Evolutionary conservation across 2,329 filamentous ascomycete genomes (phyloP).

Genomic region (Scolecobasidium constrictum): DNA sequence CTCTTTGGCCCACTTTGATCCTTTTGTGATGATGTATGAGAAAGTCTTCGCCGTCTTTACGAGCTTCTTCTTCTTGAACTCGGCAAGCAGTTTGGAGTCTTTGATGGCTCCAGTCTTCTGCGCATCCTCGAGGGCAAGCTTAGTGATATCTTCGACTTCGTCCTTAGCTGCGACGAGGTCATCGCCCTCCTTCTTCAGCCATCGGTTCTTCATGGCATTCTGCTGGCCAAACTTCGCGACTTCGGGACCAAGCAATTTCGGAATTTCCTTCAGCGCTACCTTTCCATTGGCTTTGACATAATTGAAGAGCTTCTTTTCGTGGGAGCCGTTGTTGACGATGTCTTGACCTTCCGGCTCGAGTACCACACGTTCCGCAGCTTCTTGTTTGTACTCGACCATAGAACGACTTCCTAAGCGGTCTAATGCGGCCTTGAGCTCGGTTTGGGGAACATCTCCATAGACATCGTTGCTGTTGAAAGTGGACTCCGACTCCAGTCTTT

Average conservation of each 20-base stretch:
- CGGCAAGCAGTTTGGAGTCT: constrained; percentile 65
- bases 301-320: constrained; percentile 41
- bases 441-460: constrained; percentile 34
- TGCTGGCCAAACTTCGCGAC: constrained; percentile 79
- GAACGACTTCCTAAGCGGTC: constrained; percentile 75
- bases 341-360: constrained; percentile 75
- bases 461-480: constrained; percentile 42
- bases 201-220: constrained; percentile 74
- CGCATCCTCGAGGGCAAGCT: constrained; percentile 63
- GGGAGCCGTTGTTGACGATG: constrained; percentile 44
- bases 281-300: constrained; percentile 33
- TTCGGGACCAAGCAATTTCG: constrained; percentile 58
- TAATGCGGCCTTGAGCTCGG: constrained; percentile 68
- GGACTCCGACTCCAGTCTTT: constrained; percentile 43
- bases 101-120: constrained; percentile 56
- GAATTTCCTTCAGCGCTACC: constrained; percentile 35
- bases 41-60: constrained; percentile 75
- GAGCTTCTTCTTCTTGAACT: constrained; percentile 88
- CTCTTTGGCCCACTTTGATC: constrained; percentile 76
- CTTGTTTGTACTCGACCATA: constrained; percentile 78
- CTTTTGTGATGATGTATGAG: constrained; percentile 74
- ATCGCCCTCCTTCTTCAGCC: constrained; percentile 53
- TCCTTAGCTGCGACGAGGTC: constrained; percentile 48
- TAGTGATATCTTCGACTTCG: constrained; percentile 69
- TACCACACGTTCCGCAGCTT: constrained; percentile 66